These are phyloP conservation scores for Microdochium paspali DNA, from an alignment of 2,329 filamentous ascomycete species.

Conservation along the genomic window DNA sequence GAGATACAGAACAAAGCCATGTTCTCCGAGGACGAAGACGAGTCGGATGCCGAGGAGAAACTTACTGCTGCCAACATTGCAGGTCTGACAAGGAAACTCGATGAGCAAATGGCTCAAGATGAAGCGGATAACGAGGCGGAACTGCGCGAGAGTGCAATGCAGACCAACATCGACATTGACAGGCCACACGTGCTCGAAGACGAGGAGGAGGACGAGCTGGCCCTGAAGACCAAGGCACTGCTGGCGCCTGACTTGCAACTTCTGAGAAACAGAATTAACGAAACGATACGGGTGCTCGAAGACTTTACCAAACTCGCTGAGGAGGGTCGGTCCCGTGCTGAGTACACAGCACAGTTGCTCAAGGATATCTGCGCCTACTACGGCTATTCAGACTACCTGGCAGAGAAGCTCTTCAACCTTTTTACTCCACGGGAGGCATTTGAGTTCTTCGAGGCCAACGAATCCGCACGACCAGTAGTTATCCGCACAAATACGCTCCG, in stretches of 20 bases:
- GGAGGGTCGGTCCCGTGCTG: slow-evolving; percentile 69
- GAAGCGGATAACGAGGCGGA: slow-evolving; percentile 79
- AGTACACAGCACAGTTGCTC: slow-evolving; percentile 79
- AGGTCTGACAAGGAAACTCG: slow-evolving; percentile 77
- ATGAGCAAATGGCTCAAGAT: slow-evolving; percentile 66
- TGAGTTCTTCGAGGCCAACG: slow-evolving; percentile 98
- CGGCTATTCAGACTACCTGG: slow-evolving; percentile 89
- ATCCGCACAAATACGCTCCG: slow-evolving; percentile 95
- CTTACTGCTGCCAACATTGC: slow-evolving; percentile 95
- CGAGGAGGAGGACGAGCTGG: slow-evolving; percentile 51
- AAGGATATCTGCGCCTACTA: slow-evolving; percentile 96
- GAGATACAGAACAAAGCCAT: slow-evolving; percentile 53
- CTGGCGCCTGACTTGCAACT: slow-evolving; percentile 86
- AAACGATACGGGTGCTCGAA: slow-evolving; percentile 84
- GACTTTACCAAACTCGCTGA: slow-evolving; percentile 78
- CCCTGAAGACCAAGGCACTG: slow-evolving; percentile 49
- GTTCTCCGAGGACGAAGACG: slow-evolving; percentile 92
- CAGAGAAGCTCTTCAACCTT: slow-evolving; percentile 87
- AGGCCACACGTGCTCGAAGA: slow-evolving; percentile 56
- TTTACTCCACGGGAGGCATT: slow-evolving; percentile 92
- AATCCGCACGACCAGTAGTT: slow-evolving; percentile 84
- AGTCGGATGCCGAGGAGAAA: slow-evolving; percentile 79
- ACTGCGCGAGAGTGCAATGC: slow-evolving; percentile 72
- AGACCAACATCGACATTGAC: slow-evolving; percentile 87
- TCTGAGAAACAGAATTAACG: slow-evolving; percentile 79